Evolutionary conservation across 129 eudicot species (phyloP).

Genomic region (Ambrosia trifida): DNA sequence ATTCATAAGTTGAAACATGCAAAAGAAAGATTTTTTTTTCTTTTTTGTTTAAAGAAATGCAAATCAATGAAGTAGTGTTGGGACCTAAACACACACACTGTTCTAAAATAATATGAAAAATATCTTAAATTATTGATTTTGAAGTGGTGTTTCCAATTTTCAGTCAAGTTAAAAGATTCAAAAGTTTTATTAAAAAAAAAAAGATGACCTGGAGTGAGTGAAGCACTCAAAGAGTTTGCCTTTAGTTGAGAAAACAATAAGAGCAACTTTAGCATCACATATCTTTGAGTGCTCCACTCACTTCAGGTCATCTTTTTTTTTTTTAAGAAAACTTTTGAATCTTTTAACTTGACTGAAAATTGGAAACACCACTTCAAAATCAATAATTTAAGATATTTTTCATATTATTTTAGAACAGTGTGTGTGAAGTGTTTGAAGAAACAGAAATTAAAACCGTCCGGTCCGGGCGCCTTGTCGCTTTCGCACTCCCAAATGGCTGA

Average conservation of each 20-base stretch:
- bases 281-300: conserved; percentile 82
- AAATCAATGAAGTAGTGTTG: not conserved
- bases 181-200: not conserved
- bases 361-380: not conserved
- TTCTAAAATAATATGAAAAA: not conserved
- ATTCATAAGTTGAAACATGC: conserved; percentile 11
- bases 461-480: no score
- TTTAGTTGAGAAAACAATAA: conserved; percentile 81
- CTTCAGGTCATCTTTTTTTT: conserved; percentile 58
- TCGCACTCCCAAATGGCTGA: no score
- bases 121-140: conserved; percentile 10
- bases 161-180: conserved; percentile 13
- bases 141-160: not conserved
- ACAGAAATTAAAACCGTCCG: no score
- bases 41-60: no score
- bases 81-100: conserved; percentile 16
- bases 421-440: no score
- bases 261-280: conserved; percentile 87
- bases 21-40: not conserved
- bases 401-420: not conserved
- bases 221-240: conserved; percentile 86
- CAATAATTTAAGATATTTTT: conserved; percentile 11
- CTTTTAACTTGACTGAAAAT: conserved; percentile 13
- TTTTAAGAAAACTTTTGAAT: not conserved
- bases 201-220: conserved; percentile 71